Evolutionary conservation across 2,329 filamentous ascomycete genomes (phyloP).

Genomic region (Niveomyces coronatus): DNA sequence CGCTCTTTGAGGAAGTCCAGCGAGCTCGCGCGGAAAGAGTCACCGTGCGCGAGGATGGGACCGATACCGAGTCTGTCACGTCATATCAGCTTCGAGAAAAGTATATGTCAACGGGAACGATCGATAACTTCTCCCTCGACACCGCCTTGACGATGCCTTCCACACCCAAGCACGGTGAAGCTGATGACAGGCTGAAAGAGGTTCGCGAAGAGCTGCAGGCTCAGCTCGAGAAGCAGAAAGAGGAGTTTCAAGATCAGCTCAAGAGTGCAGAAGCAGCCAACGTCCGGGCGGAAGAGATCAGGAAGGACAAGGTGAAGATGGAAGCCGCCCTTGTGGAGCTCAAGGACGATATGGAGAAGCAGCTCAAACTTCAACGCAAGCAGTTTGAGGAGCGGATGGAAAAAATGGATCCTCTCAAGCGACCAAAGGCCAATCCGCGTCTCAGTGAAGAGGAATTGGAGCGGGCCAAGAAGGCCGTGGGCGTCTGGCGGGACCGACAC

Average conservation of each 20-base stretch:
- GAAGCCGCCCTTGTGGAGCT: constrained; percentile 66
- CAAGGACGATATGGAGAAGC: constrained; percentile 81
- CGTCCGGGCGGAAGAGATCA: constrained; percentile 74
- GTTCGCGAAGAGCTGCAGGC: constrained; percentile 74
- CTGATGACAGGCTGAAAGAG: constrained; percentile 64
- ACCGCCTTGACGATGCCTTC: constrained; percentile 91
- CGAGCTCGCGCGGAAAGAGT: constrained; percentile 70
- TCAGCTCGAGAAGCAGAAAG: constrained; percentile 74
- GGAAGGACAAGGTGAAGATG: constrained; percentile 75
- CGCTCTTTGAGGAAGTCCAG: constrained; percentile 88
- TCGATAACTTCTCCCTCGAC: constrained; percentile 94
- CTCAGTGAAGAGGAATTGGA: constrained; percentile 64
- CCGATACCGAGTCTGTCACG: constrained; percentile 80
- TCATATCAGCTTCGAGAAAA: constrained; percentile 88
- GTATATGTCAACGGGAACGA: constrained; percentile 86
- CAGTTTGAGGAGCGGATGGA: constrained; percentile 78
- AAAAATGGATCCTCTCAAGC: constrained; percentile 56
- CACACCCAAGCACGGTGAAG: constrained; percentile 69
- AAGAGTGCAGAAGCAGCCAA: constrained; percentile 64
- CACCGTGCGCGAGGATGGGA: constrained; percentile 64
- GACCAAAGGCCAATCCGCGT: constrained; percentile 48
- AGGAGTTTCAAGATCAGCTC: constrained; percentile 69
- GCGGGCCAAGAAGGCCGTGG: constrained; percentile 54
- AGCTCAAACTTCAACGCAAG: constrained; percentile 73
- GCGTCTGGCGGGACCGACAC: constrained; percentile 72